These are phyloP conservation scores for Phaeoacremonium minimum DNA, from an alignment of 2,329 filamentous ascomycete species.

Conservation along the genomic window DNA sequence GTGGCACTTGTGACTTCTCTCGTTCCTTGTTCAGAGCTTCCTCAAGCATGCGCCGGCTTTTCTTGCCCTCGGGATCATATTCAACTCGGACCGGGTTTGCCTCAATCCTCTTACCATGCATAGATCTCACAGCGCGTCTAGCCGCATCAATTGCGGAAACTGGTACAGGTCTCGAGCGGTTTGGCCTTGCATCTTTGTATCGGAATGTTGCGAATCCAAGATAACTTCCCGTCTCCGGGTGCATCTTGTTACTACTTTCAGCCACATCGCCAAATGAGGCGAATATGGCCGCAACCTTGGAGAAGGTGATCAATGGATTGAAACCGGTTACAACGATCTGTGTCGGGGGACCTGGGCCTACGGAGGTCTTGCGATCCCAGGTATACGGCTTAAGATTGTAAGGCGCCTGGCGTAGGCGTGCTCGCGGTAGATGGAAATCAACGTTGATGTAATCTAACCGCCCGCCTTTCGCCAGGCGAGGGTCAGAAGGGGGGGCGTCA, in stretches of 20 bases:
- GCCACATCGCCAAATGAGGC: slow-evolving; percentile 81
- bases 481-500: slow-evolving; percentile 75
- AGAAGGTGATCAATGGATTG: slow-evolving; percentile 80
- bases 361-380: slow-evolving; percentile 77
- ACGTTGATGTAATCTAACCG: slow-evolving; percentile 63
- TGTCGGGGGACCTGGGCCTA: slow-evolving; percentile 83
- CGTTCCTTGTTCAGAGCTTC: slow-evolving; percentile 66
- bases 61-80: slow-evolving; percentile 82
- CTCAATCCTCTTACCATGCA: slow-evolving; percentile 77
- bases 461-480: slow-evolving; percentile 70
- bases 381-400: slow-evolving; percentile 79
- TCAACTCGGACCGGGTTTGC: slow-evolving; percentile 74
- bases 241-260: slow-evolving; percentile 88
- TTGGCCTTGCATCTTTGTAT: slow-evolving; percentile 68
- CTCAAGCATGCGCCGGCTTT: slow-evolving; percentile 75
- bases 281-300: slow-evolving; percentile 72
- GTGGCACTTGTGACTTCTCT: slow-evolving; percentile 46
- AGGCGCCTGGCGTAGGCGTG: slow-evolving; percentile 65
- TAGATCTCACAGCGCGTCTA: slow-evolving; percentile 71
- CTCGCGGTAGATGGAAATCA: slow-evolving; percentile 67
- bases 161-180: slow-evolving; percentile 44
- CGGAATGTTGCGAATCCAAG: slow-evolving; percentile 89
- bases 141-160: slow-evolving; percentile 76
- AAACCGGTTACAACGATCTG: slow-evolving; percentile 96
- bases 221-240: slow-evolving; percentile 90